phyloP scores from a whole-genome alignment of 1,139 yeast genomes.

The Hansenula lynferdii region DNA sequence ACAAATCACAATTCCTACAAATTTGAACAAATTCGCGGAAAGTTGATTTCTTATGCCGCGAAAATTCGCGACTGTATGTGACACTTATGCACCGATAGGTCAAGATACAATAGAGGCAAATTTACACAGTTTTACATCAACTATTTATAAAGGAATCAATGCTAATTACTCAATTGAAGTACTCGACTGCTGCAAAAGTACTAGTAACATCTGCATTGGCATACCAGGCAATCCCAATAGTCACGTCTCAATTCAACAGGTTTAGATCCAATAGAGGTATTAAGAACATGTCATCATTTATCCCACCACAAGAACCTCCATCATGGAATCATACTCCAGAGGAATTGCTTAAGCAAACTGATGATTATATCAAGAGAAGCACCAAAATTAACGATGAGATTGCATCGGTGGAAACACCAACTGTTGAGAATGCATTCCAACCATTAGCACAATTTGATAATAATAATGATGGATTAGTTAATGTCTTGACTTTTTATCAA shows the following conservation, averaged over 20 bases:
- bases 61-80: too few relatives aligned
- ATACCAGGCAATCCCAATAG: not conserved
- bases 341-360: conserved; percentile 38
- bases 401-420: conserved; percentile 44
- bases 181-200: conserved; percentile 2
- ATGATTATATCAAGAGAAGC: conserved; percentile 40
- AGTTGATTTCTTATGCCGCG: too few relatives aligned
- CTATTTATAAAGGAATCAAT: too few relatives aligned
- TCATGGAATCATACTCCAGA: conserved; percentile 58
- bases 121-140: too few relatives aligned
- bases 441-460: conserved; percentile 51
- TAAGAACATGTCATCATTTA: conserved; percentile 1
- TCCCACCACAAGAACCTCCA: conserved; percentile 46
- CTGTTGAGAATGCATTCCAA: conserved; percentile 49
- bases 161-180: not conserved
- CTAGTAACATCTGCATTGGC: not conserved
- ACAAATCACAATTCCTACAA: not conserved
- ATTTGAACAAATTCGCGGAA: not conserved
- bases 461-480: conserved; percentile 35
- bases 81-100: not conserved
- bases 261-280: too few relatives aligned
- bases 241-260: not conserved
- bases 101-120: not conserved
- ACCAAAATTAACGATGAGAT: conserved; percentile 47
- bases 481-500: conserved; percentile 59